phyloP scores from a whole-genome alignment of 805 yeast species.

The Metschnikowia aberdeeniae region DNA sequence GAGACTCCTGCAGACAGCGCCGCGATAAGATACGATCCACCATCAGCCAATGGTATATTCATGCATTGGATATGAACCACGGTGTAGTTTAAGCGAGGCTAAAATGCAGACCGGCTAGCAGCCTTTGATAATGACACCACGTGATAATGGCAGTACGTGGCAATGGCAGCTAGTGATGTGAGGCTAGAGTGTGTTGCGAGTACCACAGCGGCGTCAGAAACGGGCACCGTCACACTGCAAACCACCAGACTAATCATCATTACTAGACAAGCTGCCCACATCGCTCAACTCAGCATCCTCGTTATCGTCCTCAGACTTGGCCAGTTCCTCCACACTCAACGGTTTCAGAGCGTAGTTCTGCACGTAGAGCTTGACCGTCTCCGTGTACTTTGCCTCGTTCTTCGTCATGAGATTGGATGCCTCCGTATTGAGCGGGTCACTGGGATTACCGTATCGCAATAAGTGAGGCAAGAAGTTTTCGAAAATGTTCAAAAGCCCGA shows the following conservation, averaged over 20 bases:
- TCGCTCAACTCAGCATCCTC: slow-evolving; percentile 43
- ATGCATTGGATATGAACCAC: no score
- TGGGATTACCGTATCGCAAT: slow-evolving; percentile 85
- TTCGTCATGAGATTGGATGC: slow-evolving; percentile 77
- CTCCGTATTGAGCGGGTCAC: slow-evolving; percentile 89
- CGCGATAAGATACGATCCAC: no score
- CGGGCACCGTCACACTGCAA: neutral
- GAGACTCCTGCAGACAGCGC: neutral
- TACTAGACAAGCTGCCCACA: slow-evolving; percentile 48
- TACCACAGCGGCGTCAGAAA: no score
- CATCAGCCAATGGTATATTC: no score
- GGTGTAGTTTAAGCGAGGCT: no score
- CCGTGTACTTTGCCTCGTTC: slow-evolving; percentile 62
- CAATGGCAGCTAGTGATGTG: no score
- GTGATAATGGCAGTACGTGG: no score
- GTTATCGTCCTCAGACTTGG: slow-evolving; percentile 29
- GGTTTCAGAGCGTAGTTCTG: slow-evolving; percentile 50
- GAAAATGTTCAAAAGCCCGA: slow-evolving; percentile 84
- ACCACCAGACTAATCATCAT: slow-evolving; percentile 29
- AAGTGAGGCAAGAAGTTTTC: slow-evolving; percentile 92
- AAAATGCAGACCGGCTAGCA: no score
- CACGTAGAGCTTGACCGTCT: slow-evolving; percentile 70
- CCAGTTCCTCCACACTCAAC: slow-evolving; percentile 39
- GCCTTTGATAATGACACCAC: no score
- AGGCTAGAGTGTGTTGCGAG: no score